A percentile compares a stretch with the other conserved stretches of the same genome.
These are phyloP conservation scores for Hydrangea macrophylla DNA, from an alignment of 148 eudicot genomes.

Conservation along the genomic window DNA sequence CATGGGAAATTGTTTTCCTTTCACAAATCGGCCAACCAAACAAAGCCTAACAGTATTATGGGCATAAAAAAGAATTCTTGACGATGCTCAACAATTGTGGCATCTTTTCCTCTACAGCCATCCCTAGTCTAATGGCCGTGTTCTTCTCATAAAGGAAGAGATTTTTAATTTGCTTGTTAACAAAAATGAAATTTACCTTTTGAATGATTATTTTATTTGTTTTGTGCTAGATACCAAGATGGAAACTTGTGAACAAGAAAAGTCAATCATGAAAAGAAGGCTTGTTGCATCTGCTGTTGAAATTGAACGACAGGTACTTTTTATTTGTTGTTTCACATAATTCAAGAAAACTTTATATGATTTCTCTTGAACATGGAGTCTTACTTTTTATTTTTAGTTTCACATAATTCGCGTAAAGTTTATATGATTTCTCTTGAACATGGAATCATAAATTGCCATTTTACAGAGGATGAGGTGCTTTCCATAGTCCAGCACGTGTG, in stretches of 20 bases:
- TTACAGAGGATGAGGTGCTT: slow-evolving; percentile 95
- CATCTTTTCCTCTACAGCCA: background rate
- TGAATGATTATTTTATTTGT: background rate
- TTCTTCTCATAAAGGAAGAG: background rate
- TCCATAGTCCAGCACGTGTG: slow-evolving; percentile 29
- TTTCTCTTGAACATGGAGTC: slow-evolving; percentile 4
- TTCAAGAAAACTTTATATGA: slow-evolving; percentile 5
- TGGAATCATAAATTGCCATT: background rate
- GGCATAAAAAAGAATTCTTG: background rate
- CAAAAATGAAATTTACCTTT: too few species aligned
- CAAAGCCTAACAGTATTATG: background rate
- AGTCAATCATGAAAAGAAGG: slow-evolving; percentile 60
- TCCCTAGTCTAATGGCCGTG: background rate
- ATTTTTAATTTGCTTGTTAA: too few species aligned
- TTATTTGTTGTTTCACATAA: background rate
- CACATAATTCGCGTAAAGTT: background rate
- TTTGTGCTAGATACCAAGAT: slow-evolving; percentile 56
- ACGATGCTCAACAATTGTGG: background rate
- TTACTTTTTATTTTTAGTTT: slow-evolving; percentile 18
- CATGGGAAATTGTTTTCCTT: too few species aligned
- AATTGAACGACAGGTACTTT: slow-evolving; percentile 81
- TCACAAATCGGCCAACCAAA: too few species aligned
- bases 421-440: slow-evolving; percentile 7
- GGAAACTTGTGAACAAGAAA: slow-evolving; percentile 82
- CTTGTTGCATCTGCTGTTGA: slow-evolving; percentile 78